A percentile compares a stretch with the other conserved stretches of the same genome.
Evolutionary conservation across 176 grass and related monocot genomes (phyloP).

Genomic region (Oryza punctata): DNA sequence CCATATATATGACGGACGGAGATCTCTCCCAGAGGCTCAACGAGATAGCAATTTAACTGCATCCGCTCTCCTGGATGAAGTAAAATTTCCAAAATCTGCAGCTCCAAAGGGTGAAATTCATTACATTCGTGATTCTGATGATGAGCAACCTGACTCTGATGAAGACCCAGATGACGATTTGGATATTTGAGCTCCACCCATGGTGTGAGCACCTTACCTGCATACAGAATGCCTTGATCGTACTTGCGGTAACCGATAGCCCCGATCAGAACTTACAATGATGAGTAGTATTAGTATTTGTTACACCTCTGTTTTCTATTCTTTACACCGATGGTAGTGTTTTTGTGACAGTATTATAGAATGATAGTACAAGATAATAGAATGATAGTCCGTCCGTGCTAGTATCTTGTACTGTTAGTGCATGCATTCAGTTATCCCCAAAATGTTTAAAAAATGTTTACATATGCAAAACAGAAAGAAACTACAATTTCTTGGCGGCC

Average conservation of each 20-base stretch:
- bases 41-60: constrained; percentile 30
- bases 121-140: constrained; percentile 93
- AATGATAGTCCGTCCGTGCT: neutral
- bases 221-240: neutral
- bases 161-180: constrained; percentile 98
- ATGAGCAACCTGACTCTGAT: constrained; percentile 90
- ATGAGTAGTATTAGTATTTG: neutral
- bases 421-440: neutral
- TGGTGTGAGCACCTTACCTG: neutral
- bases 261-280: neutral
- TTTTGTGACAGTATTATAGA: constrained; percentile 19
- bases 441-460: neutral
- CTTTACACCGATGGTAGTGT: neutral
- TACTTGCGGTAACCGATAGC: neutral
- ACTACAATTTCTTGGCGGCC: neutral
- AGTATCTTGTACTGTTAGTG: neutral
- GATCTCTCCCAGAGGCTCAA: constrained; percentile 54
- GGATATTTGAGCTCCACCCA: constrained; percentile 64
- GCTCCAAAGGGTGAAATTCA: constrained; percentile 76
- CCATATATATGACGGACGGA: constrained; percentile 75
- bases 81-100: constrained; percentile 40
- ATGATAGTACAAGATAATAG: constrained; percentile 15
- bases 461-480: neutral
- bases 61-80: constrained; percentile 36
- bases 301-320: neutral